Conservation (phyloP, 805 yeast species). For the Naumovozyma castellii region DNA sequence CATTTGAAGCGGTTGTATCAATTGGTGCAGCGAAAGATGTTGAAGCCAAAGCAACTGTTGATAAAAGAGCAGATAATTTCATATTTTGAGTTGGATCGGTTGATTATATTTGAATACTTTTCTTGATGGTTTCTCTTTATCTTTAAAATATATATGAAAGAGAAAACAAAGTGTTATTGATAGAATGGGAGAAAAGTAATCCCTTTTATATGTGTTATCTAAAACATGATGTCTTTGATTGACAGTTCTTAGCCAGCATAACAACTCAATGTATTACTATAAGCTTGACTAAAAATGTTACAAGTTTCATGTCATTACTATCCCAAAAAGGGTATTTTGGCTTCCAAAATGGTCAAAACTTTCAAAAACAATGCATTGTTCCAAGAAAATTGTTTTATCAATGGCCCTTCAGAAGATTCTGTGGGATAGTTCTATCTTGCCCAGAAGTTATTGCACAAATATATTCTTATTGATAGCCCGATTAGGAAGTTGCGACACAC, state of each 20-base stretch:
- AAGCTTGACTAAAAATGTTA: background rate
- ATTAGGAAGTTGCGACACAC: constrained; percentile 7
- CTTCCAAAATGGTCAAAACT: background rate
- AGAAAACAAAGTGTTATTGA: too few species aligned
- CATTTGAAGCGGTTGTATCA: constrained; percentile 7
- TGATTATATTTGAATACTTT: background rate
- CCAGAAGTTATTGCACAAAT: background rate
- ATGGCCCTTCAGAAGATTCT: background rate
- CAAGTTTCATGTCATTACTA: background rate
- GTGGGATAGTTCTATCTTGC: background rate
- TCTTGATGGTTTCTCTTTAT: background rate
- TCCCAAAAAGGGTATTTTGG: background rate
- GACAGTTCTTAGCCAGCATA: too few species aligned
- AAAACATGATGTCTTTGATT: too few species aligned
- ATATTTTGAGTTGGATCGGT: constrained; percentile 5
- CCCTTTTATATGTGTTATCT: too few species aligned
- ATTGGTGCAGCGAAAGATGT: constrained; percentile 20
- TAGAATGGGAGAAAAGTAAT: too few species aligned
- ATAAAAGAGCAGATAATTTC: constrained; percentile 14
- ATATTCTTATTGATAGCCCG: constrained; percentile 5
- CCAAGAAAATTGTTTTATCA: background rate
- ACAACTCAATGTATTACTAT: too few species aligned
- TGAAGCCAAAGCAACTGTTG: constrained; percentile 8
- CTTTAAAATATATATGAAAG: too few species aligned
- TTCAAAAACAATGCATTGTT: background rate